A percentile compares a stretch with the other conserved stretches of the same genome.
Evolutionary conservation across 2,329 filamentous ascomycete species (phyloP).

Genomic region (Alternaria triticimaculans): DNA sequence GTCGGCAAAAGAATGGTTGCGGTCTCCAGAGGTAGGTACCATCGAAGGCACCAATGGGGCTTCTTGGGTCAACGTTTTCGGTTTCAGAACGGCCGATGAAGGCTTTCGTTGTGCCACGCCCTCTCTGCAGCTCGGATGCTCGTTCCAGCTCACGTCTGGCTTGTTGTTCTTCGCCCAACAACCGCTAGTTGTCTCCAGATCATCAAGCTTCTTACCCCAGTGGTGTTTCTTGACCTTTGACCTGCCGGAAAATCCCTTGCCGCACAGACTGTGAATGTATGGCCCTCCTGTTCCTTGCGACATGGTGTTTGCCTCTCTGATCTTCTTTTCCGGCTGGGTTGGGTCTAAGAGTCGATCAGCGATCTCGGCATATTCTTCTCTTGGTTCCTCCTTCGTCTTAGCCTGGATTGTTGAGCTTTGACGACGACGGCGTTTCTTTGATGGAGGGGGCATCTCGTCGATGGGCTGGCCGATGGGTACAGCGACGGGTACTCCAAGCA

Average conservation of each 20-base stretch:
- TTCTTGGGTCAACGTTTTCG: background rate
- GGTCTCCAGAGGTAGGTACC: slow-evolving; percentile 22
- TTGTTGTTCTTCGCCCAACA: slow-evolving; percentile 43
- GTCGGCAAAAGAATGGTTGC: slow-evolving; percentile 17
- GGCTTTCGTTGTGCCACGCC: background rate
- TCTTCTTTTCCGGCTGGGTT: background rate
- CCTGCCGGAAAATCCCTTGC: slow-evolving; percentile 31
- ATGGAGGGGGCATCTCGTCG: slow-evolving; percentile 17
- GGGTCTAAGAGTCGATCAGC: background rate
- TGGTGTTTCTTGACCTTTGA: slow-evolving; percentile 45
- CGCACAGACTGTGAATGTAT: slow-evolving; percentile 41
- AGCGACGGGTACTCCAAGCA: slow-evolving; percentile 9
- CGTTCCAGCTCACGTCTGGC: slow-evolving; percentile 40
- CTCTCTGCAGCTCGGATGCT: slow-evolving; percentile 37
- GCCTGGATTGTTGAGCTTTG: background rate
- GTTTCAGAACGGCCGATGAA: background rate
- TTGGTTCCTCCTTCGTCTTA: background rate
- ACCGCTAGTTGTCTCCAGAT: slow-evolving; percentile 34
- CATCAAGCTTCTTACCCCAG: slow-evolving; percentile 34
- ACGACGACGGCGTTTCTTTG: background rate
- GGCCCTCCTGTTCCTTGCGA: background rate
- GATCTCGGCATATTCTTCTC: background rate
- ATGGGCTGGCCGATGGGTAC: slow-evolving; percentile 11
- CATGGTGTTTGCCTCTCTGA: background rate
- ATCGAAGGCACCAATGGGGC: slow-evolving; percentile 19